Conservation (phyloP, 2,329 filamentous ascomycete species). For the Gnomoniopsis sp. region DNA sequence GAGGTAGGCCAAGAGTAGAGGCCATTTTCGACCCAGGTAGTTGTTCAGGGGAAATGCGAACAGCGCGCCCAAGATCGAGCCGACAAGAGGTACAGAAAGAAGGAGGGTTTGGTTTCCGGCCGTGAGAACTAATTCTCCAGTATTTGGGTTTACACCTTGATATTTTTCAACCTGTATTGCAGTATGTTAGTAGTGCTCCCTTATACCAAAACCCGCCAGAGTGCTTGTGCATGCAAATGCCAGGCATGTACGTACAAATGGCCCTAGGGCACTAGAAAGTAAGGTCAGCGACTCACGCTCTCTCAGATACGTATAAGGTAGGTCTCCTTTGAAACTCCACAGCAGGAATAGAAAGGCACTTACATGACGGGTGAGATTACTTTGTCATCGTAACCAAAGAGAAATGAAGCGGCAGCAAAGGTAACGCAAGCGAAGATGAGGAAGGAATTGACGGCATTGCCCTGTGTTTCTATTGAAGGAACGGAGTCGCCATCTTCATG, state of each 20-base stretch:
- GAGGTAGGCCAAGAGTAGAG: constrained; percentile 29
- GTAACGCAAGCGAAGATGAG: constrained; percentile 11
- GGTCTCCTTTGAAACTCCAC: too few species aligned
- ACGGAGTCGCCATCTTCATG: constrained; percentile 2
- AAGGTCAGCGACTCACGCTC: too few species aligned
- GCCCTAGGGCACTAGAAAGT: neutral
- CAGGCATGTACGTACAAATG: constrained; percentile 6
- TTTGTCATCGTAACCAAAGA: constrained; percentile 14
- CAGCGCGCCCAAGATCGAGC: constrained; percentile 30
- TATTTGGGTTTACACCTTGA: constrained; percentile 9
- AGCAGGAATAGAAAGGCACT: too few species aligned
- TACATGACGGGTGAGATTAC: constrained; percentile 8
- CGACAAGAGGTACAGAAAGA: constrained; percentile 32
- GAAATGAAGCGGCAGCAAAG: constrained; percentile 9
- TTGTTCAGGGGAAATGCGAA: constrained; percentile 31
- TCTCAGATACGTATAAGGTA: too few species aligned
- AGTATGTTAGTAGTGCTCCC: neutral
- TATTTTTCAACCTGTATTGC: constrained; percentile 1
- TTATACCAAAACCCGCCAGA: neutral
- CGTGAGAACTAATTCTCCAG: constrained; percentile 9
- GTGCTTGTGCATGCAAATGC: neutral
- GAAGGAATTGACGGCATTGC: constrained; percentile 10
- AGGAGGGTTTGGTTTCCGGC: constrained; percentile 30
- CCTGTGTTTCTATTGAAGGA: neutral
- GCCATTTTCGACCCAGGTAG: constrained; percentile 31